Evolutionary conservation across 2,329 filamentous ascomycete genomes (phyloP).

Genomic region (Xylaria digitata): DNA sequence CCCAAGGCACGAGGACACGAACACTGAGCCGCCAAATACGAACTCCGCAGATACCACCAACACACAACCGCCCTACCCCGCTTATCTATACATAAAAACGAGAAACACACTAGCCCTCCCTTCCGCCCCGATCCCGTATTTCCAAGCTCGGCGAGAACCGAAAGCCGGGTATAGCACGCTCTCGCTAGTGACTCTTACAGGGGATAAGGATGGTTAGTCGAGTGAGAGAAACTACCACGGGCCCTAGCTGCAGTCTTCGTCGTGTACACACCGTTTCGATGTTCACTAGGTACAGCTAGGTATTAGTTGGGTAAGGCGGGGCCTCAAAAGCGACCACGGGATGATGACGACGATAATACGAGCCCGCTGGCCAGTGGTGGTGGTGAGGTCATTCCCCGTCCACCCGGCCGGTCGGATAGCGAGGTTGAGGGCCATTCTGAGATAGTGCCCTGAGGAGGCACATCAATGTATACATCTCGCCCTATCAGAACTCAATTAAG

Average conservation of each 20-base stretch:
- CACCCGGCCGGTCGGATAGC: neutral
- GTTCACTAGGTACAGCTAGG: neutral
- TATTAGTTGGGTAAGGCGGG: conserved; percentile 5
- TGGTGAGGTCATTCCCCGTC: no score
- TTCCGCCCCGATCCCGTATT: conserved; percentile 1
- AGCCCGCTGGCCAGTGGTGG: no score
- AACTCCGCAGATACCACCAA: neutral
- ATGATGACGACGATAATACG: no score
- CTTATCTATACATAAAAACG: neutral
- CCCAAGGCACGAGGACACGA: no score
- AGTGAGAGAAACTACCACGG: neutral
- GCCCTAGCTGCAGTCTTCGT: neutral
- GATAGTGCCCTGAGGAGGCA: neutral
- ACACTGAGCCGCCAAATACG: neutral
- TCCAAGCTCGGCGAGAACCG: neutral
- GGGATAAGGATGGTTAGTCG: neutral
- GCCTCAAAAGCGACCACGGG: neutral
- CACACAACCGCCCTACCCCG: neutral
- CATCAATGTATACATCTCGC: no score
- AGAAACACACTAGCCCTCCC: neutral
- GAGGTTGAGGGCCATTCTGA: neutral
- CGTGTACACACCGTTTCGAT: neutral
- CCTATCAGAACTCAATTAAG: no score
- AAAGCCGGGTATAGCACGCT: neutral
- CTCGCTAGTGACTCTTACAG: neutral